Evolutionary conservation across 1,284 basidiomycete genomes (phyloP).

Genomic region (Kwoniella shivajii): DNA sequence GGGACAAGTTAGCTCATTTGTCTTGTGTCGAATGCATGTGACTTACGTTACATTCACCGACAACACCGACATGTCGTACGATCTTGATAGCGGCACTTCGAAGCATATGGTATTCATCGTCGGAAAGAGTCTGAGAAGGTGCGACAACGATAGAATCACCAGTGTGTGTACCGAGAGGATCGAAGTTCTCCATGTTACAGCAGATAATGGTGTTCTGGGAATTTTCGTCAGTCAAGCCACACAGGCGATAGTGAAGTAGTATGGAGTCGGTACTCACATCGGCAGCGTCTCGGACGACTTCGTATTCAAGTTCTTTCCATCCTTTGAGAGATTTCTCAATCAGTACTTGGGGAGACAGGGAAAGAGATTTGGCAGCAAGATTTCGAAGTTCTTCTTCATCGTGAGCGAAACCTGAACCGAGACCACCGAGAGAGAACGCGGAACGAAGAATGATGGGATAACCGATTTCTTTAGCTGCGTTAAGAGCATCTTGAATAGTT

Average conservation of each 20-base stretch:
- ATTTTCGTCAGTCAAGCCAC: too few species aligned
- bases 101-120: constrained; percentile 99
- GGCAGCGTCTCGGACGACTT: constrained; percentile 96
- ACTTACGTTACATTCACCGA: constrained; percentile 78
- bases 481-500: constrained; percentile 87
- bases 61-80: constrained; percentile 94
- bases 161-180: constrained; percentile 98
- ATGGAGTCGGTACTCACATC: constrained; percentile 64
- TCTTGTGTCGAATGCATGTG: neutral
- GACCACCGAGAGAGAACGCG: constrained; percentile 96
- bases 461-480: constrained; percentile 86
- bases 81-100: constrained; percentile 96
- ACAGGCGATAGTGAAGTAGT: too few species aligned
- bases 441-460: constrained; percentile 98
- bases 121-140: constrained; percentile 95
- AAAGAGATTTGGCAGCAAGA: constrained; percentile 86
- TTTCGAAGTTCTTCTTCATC: constrained; percentile 94
- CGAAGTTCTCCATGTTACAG: constrained; percentile 99
- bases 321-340: constrained; percentile 99
- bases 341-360: constrained; percentile 90
- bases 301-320: constrained; percentile 99
- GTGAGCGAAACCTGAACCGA: constrained; percentile 97
- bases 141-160: constrained; percentile 99
- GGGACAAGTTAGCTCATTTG: neutral
- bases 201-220: constrained; percentile 80